Base-by-base conservation (phyloP, 2,329 filamentous ascomycete genomes). In the Fusarium sp. region DNA sequence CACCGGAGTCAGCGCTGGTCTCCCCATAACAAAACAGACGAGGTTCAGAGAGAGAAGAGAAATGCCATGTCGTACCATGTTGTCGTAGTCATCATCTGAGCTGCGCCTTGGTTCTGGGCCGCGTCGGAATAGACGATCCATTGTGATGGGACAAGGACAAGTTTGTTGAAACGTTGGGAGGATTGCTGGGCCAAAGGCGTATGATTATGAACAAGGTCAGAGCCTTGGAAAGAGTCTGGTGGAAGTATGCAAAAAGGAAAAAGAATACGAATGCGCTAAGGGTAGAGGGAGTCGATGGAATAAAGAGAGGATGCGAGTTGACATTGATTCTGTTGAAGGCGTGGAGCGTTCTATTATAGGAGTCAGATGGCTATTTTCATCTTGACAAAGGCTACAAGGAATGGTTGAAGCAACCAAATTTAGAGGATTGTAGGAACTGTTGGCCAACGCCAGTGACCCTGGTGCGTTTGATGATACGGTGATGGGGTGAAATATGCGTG, bases 1-100 rank as follows among this genome's bases (percentile, higher is more conserved):
- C 3, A 23, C 13, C 2, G 15, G 5, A 1, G 13, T 47, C 5
- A 19, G 9, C 6, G 17, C 13, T 6, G 21, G 13, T 13, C 33
- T 5, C n/a, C 10, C 8, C 27, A 31, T 9, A 3, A 4, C 4
- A 31, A 11, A 31, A 31, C 4, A 9, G 27, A 9, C 8, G 10
- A 31, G 10, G 27, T 31, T 4, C 10, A 14, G 6, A 13, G 11
- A 14, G 10, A 13, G 10, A 32, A 14, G n/a, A 13, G 10, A 32
- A 4, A 32, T 4, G 10, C 9, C 11, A 3, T 10, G 9, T 13
- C 25, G 3, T 45, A 57, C 53, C 44, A 48, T 57, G 2, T 57
- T 57, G 2, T 49, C 17, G 0, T 35, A 17, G 1, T 57, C 53
- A 6, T 61, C 53, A 2, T 61, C 53, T 1, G 57, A 33, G 23